These are phyloP conservation scores for Xylariaceae sp. DNA, from an alignment of 2,329 filamentous ascomycete genomes.

Conservation along the genomic window DNA sequence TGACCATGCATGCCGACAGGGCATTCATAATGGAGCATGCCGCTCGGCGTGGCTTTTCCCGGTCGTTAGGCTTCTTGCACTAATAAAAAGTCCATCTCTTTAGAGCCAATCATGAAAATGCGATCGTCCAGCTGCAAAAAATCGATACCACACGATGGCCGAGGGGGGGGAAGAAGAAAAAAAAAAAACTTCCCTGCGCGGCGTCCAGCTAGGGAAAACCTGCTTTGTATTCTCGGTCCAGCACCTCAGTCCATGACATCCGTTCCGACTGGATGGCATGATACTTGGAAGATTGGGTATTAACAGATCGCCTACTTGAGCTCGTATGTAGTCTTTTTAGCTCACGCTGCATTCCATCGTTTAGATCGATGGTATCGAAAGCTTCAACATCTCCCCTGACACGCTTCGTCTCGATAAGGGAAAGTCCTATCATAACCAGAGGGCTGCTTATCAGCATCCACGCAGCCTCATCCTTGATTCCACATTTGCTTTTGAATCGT, in stretches of 20 bases:
- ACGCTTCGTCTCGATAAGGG: background rate
- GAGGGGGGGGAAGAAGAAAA: background rate
- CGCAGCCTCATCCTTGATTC: background rate
- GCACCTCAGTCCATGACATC: too few species aligned
- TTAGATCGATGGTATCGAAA: background rate
- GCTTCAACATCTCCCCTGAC: background rate
- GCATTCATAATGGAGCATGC: background rate
- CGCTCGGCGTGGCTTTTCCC: constrained; percentile 13
- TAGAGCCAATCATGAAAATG: constrained; percentile 24
- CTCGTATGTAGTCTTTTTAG: background rate
- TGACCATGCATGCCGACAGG: background rate
- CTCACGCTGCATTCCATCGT: background rate
- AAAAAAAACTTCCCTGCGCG: too few species aligned
- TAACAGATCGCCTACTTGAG: background rate
- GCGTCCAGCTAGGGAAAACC: constrained; percentile 9
- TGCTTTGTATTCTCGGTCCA: too few species aligned
- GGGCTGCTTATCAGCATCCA: background rate
- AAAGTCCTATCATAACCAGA: background rate
- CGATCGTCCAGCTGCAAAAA: constrained; percentile 22
- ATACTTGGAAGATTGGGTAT: background rate
- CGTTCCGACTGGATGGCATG: too few species aligned
- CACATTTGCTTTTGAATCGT: background rate
- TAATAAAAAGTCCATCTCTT: background rate
- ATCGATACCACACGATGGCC: too few species aligned
- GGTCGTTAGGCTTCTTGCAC: background rate